These are phyloP conservation scores for Sugiyamaella chiloensis DNA, from an alignment of 805 yeast genomes.

Conservation along the genomic window DNA sequence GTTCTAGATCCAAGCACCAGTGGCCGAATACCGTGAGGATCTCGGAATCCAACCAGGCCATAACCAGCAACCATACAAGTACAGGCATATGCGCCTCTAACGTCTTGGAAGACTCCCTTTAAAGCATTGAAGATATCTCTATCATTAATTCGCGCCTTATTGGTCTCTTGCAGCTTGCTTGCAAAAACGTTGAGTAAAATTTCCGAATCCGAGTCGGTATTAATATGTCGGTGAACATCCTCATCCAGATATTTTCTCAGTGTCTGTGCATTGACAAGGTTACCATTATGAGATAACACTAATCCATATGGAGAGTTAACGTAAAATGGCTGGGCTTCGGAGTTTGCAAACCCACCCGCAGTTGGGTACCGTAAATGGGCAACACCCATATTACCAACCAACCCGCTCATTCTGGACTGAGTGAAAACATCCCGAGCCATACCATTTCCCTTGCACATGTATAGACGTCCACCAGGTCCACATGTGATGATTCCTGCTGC, in stretches of 20 bases:
- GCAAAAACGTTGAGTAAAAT: slow-evolving; percentile 87
- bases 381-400: slow-evolving; percentile 92
- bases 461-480: slow-evolving; percentile 87
- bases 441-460: slow-evolving; percentile 98
- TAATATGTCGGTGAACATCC: slow-evolving; percentile 92
- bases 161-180: slow-evolving; percentile 81
- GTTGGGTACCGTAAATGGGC: slow-evolving; percentile 95
- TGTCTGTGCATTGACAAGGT: slow-evolving; percentile 81
- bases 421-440: slow-evolving; percentile 98
- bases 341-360: slow-evolving; percentile 91
- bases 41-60: slow-evolving; percentile 93
- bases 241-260: slow-evolving; percentile 81
- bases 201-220: slow-evolving; percentile 96
- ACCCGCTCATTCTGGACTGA: slow-evolving; percentile 66
- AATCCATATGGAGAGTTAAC: slow-evolving; percentile 97
- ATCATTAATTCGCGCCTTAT: slow-evolving; percentile 89
- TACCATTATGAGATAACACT: slow-evolving; percentile 88
- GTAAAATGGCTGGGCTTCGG: slow-evolving; percentile 98
- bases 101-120: slow-evolving; percentile 70
- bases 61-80: slow-evolving; percentile 93
- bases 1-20: slow-evolving; percentile 78
- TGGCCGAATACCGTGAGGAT: slow-evolving; percentile 96
- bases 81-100: slow-evolving; percentile 98
- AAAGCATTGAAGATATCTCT: slow-evolving; percentile 85
- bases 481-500: slow-evolving; percentile 99